phyloP scores from a whole-genome alignment of 2,329 filamentous ascomycete genomes.

The Calonectria pteridis region DNA sequence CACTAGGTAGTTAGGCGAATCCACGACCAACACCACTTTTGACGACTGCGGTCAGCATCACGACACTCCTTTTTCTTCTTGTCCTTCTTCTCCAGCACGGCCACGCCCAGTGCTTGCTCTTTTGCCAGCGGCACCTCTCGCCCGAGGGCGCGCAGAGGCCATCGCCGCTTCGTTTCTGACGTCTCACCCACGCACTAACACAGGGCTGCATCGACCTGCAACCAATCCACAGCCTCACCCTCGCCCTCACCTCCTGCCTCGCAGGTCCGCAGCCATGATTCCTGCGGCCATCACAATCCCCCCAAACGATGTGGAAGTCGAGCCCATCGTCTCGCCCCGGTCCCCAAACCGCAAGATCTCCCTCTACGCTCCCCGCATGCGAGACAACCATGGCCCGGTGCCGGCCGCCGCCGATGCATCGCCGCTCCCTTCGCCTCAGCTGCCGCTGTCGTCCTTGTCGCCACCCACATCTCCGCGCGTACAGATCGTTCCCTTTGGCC shows the following conservation, averaged over 20 bases:
- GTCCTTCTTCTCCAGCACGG: constrained; percentile 7
- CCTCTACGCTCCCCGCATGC: constrained; percentile 33
- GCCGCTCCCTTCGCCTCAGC: constrained; percentile 40
- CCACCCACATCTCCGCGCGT: constrained; percentile 39
- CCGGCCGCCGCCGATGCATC: constrained; percentile 39
- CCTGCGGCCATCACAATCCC: constrained; percentile 40
- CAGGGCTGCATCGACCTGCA: constrained; percentile 29
- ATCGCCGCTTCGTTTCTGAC: constrained; percentile 31
- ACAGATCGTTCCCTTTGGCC: constrained; percentile 40
- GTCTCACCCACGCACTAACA: constrained; percentile 23
- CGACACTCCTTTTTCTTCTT: constrained; percentile 20
- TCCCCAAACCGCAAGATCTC: constrained; percentile 42
- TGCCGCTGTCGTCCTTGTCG: constrained; percentile 32
- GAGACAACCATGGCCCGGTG: constrained; percentile 37
- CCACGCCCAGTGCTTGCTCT: neutral
- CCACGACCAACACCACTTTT: constrained; percentile 23
- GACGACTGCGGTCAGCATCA: constrained; percentile 34
- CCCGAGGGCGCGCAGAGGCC: constrained; percentile 41
- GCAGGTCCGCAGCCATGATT: constrained; percentile 34
- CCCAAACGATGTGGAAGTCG: constrained; percentile 19
- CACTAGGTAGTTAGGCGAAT: constrained; percentile 35
- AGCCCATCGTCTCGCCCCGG: constrained; percentile 11
- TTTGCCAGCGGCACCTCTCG: constrained; percentile 26
- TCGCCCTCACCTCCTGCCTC: constrained; percentile 17
- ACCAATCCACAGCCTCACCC: constrained; percentile 30